Percentiles rank a stretch among this genome's conserved stretches.
phyloP scores from a whole-genome alignment of 2,329 filamentous ascomycete genomes.

The Blastomyces parvus region DNA sequence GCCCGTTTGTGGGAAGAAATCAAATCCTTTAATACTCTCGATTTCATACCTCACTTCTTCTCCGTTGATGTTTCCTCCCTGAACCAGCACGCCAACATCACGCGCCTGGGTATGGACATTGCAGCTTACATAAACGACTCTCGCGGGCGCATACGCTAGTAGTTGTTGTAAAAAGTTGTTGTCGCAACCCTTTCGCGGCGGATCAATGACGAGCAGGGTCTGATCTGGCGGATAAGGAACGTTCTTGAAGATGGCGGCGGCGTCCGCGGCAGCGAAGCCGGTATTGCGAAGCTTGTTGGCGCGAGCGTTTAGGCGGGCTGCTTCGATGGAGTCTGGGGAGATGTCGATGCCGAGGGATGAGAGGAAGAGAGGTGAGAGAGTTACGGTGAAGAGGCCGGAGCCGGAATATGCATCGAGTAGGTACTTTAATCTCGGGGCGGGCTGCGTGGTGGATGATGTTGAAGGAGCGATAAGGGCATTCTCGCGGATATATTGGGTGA shows the following conservation, averaged over 20 bases:
- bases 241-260: constrained; percentile 67
- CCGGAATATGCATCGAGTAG: constrained; percentile 97
- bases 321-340: constrained; percentile 64
- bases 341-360: constrained; percentile 88
- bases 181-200: constrained; percentile 92
- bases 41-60: constrained; percentile 58
- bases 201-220: constrained; percentile 90
- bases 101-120: constrained; percentile 97
- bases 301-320: constrained; percentile 65
- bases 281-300: constrained; percentile 69
- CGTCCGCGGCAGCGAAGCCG: constrained; percentile 82
- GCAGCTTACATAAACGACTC: constrained; percentile 90
- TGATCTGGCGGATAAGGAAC: constrained; percentile 66
- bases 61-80: constrained; percentile 44
- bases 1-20: constrained; percentile 87
- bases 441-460: constrained; percentile 20
- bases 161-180: constrained; percentile 73
- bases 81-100: constrained; percentile 79
- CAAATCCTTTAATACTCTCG: constrained; percentile 84
- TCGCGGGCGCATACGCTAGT: constrained; percentile 62
- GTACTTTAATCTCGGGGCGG: constrained; percentile 55
- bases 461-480: constrained; percentile 54
- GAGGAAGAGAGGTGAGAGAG: constrained; percentile 69
- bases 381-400: constrained; percentile 93
- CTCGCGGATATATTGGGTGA: constrained; percentile 78